Evolutionary conservation across 2,329 filamentous ascomycete species (phyloP), one percentile per base, ranked within the genome.

Genomic region (Sarocladium oryzae): DNA sequence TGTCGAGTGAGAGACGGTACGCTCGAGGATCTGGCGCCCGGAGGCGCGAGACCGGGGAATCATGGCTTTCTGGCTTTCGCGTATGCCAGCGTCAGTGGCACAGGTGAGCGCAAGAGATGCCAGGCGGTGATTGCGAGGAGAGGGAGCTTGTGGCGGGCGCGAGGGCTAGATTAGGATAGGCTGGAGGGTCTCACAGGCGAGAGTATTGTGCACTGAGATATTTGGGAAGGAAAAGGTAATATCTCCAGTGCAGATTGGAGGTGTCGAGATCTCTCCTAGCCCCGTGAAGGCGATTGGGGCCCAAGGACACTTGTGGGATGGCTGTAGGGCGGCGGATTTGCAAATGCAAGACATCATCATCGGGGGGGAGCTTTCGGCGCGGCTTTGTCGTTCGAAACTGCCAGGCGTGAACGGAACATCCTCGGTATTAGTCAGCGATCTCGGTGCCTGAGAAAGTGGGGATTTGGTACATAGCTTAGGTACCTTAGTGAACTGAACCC

Each of bases 11-110:
- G 57, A 56, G 16, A 59, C 57, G 37, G 68, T 62, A 51, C 60
- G 69, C 58, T 67, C 66, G 51, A 72, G 63, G 21, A 69, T 55
- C 51, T 70, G 58, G 51, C 66, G 67, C 54, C 69, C 67, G 18
- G 68, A 66, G 51, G 69, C 61, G 60, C 67, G 68, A 51, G 68
- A 67, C 53, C 68, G 66, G 41, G 69, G 67, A 52, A 72, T 71
- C 69, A 72, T 72, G 60, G 54, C 58, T 33, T 54, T 23, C 33
- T 24, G 20, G 43, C 15, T 9, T 6, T 5, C n/a, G n/a, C n/a
- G n/a, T n/a, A n/a, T n/a, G n/a, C n/a, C n/a, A n/a, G n/a, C n/a
- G n/a, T n/a, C n/a, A n/a, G n/a, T n/a, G n/a, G n/a, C 43, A 11
- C 20, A 48, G 15, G 8, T 20, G 11, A 21, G 23, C 43, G 7